Evolutionary conservation across 1,284 basidiomycete genomes (phyloP).

Genomic region (Austroboletus novae-zelandiae): DNA sequence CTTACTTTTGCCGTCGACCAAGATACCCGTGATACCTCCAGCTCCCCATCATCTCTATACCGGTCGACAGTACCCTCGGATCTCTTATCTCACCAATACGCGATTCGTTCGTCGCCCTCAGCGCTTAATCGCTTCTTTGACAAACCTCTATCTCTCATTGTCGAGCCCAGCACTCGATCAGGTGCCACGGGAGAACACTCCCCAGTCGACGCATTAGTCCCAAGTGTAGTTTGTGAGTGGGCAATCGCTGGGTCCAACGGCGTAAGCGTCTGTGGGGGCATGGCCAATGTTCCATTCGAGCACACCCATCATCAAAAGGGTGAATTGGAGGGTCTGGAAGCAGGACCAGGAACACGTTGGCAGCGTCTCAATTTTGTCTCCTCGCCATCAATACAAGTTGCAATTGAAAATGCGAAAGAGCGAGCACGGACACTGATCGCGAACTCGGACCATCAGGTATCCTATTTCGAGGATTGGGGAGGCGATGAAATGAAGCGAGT

Average conservation of each 20-base stretch:
- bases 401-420: constrained; percentile 60
- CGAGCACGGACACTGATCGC: constrained; percentile 64
- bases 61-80: constrained; percentile 17
- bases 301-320: constrained; percentile 4
- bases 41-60: constrained; percentile 3
- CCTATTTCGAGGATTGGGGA: constrained; percentile 88
- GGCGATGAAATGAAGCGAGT: constrained; percentile 86
- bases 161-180: constrained; percentile 85
- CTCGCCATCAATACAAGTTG: constrained; percentile 58
- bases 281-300: constrained; percentile 14
- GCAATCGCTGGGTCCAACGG: constrained; percentile 43
- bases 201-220: constrained; percentile 88
- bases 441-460: constrained; percentile 82
- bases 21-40: background rate
- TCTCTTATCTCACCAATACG: constrained; percentile 81
- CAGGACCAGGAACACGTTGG: constrained; percentile 41
- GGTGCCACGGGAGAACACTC: constrained; percentile 93
- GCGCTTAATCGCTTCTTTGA: constrained; percentile 91
- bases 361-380: constrained; percentile 74
- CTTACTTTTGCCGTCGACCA: constrained; percentile 32
- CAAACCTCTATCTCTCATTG: constrained; percentile 81
- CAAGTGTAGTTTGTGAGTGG: constrained; percentile 89
- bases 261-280: constrained; percentile 22
- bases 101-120: constrained; percentile 66
- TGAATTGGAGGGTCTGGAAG: constrained; percentile 7